Evolutionary conservation across 2,329 filamentous ascomycete species (phyloP).

Genomic region (Plenodomus biglobosus): DNA sequence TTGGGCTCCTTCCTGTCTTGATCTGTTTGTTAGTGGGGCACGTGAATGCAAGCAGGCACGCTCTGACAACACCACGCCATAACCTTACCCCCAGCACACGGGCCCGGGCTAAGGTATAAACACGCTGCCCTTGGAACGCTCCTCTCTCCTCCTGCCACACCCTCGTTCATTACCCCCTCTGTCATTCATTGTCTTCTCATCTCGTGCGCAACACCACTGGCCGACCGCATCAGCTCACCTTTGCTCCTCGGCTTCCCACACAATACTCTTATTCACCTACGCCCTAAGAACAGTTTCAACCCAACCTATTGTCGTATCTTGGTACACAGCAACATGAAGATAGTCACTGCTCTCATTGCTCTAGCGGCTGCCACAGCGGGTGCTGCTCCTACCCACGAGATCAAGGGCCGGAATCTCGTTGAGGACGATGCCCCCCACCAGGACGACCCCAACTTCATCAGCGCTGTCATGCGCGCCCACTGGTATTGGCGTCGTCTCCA

Average conservation of each 20-base stretch:
- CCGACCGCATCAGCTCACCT: constrained; percentile 18
- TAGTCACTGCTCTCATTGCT: constrained; percentile 19
- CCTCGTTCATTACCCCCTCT: constrained; percentile 4
- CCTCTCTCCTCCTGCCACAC: constrained; percentile 4
- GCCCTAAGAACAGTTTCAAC: background rate
- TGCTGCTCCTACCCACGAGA: constrained; percentile 23
- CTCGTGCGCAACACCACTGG: constrained; percentile 14
- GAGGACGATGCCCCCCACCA: constrained; percentile 26
- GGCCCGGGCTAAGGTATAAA: constrained; percentile 12
- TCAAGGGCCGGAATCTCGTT: constrained; percentile 18
- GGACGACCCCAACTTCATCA: constrained; percentile 36
- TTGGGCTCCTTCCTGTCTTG: background rate
- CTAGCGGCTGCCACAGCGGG: constrained; percentile 24
- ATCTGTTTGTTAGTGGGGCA: constrained; percentile 15
- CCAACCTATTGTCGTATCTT: background rate
- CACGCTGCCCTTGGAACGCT: constrained; percentile 1
- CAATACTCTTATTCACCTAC: constrained; percentile 4
- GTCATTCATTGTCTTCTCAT: constrained; percentile 11
- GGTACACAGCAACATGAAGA: constrained; percentile 30
- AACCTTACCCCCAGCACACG: constrained; percentile 3
- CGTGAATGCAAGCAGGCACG: constrained; percentile 16
- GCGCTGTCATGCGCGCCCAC: constrained; percentile 38
- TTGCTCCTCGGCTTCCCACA: constrained; percentile 9
- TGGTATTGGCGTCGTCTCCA: constrained; percentile 42
- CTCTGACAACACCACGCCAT: constrained; percentile 12